A percentile compares a stretch with the other conserved stretches of the same genome.
phyloP scores from a whole-genome alignment of 208 protist species.

The Trypanosomatidae sp. region DNA sequence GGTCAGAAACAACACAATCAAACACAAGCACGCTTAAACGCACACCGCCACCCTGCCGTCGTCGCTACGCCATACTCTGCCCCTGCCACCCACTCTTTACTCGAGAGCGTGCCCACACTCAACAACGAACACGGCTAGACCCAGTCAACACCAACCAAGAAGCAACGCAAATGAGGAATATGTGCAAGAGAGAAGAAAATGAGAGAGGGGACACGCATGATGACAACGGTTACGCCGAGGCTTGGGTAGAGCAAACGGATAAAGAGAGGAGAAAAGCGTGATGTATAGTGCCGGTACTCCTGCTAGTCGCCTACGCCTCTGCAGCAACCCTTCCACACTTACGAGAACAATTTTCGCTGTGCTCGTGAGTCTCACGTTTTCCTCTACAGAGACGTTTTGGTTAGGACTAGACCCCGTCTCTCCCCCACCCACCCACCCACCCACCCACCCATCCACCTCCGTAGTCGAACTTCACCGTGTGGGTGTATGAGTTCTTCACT shows the following conservation, averaged over 20 bases:
- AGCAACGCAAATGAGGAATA: background rate
- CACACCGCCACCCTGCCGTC: background rate
- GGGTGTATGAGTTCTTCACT: background rate
- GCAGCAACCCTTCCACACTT: too few relatives aligned
- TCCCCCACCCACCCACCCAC: background rate
- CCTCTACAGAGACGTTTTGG: background rate
- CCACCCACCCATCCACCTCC: too few relatives aligned
- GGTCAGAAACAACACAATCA: background rate
- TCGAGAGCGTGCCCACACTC: background rate
- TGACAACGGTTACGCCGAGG: background rate
- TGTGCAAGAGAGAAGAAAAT: background rate
- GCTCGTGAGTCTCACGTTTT: background rate
- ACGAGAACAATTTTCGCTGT: background rate
- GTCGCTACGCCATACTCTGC: background rate
- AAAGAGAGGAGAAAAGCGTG: background rate
- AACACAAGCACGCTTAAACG: background rate
- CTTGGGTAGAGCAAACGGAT: background rate
- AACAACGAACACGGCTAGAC: background rate
- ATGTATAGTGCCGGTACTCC: background rate
- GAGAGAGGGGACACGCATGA: background rate
- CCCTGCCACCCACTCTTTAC: background rate
- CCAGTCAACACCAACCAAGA: background rate
- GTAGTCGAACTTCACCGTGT: background rate
- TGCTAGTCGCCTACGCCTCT: too few relatives aligned
- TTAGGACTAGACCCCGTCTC: background rate